These are phyloP conservation scores for Salix exigua DNA, from an alignment of 345 rosid genomes.

Conservation along the genomic window DNA sequence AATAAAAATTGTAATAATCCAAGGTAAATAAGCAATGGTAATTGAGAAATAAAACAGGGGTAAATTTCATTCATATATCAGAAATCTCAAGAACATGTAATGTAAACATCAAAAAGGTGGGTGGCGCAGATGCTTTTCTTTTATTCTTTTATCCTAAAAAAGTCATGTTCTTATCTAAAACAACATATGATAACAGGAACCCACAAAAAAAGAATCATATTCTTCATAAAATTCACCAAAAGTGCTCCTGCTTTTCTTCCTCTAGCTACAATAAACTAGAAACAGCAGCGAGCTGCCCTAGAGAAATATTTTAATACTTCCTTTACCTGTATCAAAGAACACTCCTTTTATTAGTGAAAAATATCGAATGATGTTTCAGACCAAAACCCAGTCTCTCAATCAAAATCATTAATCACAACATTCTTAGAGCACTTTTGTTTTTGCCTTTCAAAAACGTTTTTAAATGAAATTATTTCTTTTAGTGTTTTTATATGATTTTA, in stretches of 20 bases:
- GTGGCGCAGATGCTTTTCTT: no score
- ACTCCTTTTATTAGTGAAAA: no score
- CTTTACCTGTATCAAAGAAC: not conserved
- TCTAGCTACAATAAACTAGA: not conserved
- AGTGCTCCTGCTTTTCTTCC: conserved; percentile 5
- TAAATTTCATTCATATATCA: not conserved
- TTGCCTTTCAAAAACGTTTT: no score
- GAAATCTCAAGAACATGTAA: not conserved
- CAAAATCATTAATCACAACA: no score
- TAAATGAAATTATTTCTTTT: no score
- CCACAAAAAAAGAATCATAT: not conserved
- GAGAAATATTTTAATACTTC: not conserved
- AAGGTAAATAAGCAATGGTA: not conserved
- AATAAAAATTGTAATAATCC: not conserved
- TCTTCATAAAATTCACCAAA: not conserved
- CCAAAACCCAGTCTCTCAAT: no score
- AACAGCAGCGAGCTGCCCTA: not conserved
- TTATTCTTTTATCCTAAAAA: not conserved
- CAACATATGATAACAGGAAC: not conserved
- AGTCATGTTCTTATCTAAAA: not conserved
- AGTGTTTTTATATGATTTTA: no score
- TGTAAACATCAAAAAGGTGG: not conserved
- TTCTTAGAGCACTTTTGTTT: no score
- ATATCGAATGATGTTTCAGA: no score
- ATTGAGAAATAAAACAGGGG: not conserved